phyloP scores from a whole-genome alignment of 306 rosid genomes.

The Fragaria vesca region DNA sequence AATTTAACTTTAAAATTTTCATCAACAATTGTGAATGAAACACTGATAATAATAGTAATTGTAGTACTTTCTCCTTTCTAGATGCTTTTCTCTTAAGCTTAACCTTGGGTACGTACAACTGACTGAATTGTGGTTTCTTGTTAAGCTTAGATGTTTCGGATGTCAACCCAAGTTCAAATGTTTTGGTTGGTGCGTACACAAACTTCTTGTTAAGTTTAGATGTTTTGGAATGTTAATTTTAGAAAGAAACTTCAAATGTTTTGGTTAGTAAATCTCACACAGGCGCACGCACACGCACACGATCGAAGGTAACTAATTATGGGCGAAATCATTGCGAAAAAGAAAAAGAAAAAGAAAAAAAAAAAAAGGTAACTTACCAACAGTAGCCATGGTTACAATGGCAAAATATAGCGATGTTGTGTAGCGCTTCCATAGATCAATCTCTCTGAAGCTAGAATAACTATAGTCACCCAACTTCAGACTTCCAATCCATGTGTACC shows the following conservation, averaged over 20 bases:
- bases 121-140: background rate
- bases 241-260: no score
- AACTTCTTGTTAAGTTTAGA: no score
- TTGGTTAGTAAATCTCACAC: background rate
- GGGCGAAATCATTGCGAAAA: background rate
- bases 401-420: slow-evolving; percentile 87
- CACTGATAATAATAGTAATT: background rate
- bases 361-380: slow-evolving; percentile 49
- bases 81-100: background rate
- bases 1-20: background rate
- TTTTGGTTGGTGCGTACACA: background rate
- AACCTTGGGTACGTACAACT: background rate
- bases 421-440: slow-evolving; percentile 87
- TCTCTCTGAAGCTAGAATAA: slow-evolving; percentile 80
- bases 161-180: no score
- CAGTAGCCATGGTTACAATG: slow-evolving; percentile 95
- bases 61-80: no score
- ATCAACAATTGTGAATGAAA: background rate
- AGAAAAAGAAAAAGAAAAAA: no score
- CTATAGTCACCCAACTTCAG: slow-evolving; percentile 72
- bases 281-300: no score
- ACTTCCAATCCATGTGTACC: slow-evolving; percentile 98
- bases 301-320: background rate
- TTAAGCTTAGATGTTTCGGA: background rate
- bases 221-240: no score